phyloP scores from a whole-genome alignment of 2,329 filamentous ascomycete species.

The Nemania sp. region DNA sequence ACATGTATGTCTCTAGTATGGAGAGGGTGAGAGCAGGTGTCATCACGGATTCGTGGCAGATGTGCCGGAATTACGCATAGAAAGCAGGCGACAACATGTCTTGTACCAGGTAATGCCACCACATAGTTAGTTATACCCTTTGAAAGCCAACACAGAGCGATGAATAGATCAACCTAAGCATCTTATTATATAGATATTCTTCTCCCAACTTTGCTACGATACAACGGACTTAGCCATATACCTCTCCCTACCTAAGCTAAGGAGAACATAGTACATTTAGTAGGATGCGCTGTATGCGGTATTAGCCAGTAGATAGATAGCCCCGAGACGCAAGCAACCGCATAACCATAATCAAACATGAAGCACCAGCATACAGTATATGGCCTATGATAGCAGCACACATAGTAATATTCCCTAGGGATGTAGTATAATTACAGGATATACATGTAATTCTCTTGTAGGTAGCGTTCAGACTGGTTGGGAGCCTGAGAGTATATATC shows the following conservation, averaged over 20 bases:
- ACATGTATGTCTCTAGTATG: conserved; percentile 32
- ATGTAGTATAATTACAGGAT: background rate
- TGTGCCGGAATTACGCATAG: conserved; percentile 25
- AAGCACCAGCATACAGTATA: background rate
- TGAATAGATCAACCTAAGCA: background rate
- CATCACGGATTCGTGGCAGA: background rate
- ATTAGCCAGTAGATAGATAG: conserved; percentile 9
- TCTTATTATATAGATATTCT: background rate
- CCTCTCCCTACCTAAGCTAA: no score
- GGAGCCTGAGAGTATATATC: background rate
- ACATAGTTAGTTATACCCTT: conserved; percentile 34
- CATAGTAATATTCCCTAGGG: background rate
- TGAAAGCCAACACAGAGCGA: conserved; percentile 3
- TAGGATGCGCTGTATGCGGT: background rate
- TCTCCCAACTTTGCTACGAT: background rate
- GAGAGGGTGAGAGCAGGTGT: conserved; percentile 38
- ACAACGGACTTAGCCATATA: background rate
- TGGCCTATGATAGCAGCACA: background rate
- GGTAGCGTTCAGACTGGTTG: background rate
- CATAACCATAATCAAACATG: background rate
- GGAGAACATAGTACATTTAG: no score
- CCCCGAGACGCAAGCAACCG: conserved; percentile 2
- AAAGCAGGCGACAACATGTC: background rate
- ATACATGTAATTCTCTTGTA: background rate
- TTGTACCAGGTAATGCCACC: conserved; percentile 22